Base-by-base conservation (phyloP, 345 rosid species). In the Pistacia atlantica region DNA sequence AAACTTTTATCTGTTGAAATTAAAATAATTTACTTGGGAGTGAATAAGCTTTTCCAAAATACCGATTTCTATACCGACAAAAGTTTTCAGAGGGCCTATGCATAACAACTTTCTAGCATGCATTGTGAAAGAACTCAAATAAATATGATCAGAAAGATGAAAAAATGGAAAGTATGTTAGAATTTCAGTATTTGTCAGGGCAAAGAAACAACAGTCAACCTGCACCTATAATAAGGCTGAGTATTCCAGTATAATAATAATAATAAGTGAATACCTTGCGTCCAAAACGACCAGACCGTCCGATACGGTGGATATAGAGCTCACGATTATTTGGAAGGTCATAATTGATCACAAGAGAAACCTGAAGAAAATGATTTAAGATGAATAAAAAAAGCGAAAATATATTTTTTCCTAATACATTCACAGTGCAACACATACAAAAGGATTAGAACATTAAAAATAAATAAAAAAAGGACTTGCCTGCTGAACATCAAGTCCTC, bases 291-390 rank as follows among this genome's bases (percentile, higher is more conserved):
- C 99, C 98, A 16, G 98, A 93, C 17, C 99, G 97, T 67, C 99
- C 99, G 77, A 93, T 96, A 60, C 98, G 87, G 65, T 96, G 99
- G 75, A 96, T 93, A 86, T 96, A 96, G 65, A 94, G 97, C 81
- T 96, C 99, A 85, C 97, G 97, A 83, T 91, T 96, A 84, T 92
- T 94, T 65, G 99, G 98, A 52, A 96, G 95, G 83, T 96, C 99
- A 83, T 93, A 93, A 75, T 96, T 96, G 48, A 96, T 92, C 77
- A 96, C 99, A 76, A 96, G 80, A 46, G 99, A 96, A 65, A 96
- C 98, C 98, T 96, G 86, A 33, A 75, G 69, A 63, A 49, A 67
- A 65, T 25, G 1, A 63, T 72, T 25, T 70, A 28, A 65, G 65
- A 62, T 49, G 17, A 63, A 4, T 76, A 11, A 5, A 25, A 72